phyloP scores from a whole-genome alignment of 331 rosid species.

The Cydonia oblonga region DNA sequence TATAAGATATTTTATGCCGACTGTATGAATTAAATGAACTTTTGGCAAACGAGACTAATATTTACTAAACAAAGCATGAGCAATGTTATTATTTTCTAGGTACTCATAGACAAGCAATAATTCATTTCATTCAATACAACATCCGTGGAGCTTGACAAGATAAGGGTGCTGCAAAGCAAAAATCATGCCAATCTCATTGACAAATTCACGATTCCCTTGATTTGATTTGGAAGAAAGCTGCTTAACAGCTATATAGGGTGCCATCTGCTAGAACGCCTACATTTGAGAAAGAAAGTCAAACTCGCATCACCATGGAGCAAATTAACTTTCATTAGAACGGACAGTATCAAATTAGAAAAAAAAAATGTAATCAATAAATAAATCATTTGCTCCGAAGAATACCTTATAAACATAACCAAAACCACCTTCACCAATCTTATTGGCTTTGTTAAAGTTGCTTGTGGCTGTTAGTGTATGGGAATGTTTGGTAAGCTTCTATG shows the following conservation, averaged over 20 bases:
- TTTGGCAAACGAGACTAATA: too few species aligned
- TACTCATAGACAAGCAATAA: too few species aligned
- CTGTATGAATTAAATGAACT: background rate
- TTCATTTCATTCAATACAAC: too few species aligned
- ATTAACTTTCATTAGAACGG: background rate
- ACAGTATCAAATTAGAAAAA: background rate
- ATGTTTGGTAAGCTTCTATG: too few species aligned
- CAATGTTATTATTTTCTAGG: too few species aligned
- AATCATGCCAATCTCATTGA: slow-evolving; percentile 60
- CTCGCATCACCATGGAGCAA: too few species aligned
- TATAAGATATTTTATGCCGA: background rate
- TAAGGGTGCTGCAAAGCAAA: slow-evolving; percentile 29
- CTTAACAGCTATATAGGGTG: slow-evolving; percentile 45
- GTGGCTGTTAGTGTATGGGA: slow-evolving; percentile 29
- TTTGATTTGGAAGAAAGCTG: slow-evolving; percentile 61
- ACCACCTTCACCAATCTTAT: slow-evolving; percentile 78
- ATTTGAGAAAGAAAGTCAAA: too few species aligned
- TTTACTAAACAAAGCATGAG: too few species aligned
- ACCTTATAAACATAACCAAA: slow-evolving; percentile 88
- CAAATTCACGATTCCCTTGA: slow-evolving; percentile 68
- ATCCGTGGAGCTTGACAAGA: too few species aligned
- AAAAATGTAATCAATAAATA: too few species aligned
- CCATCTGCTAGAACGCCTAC: slow-evolving; percentile 50
- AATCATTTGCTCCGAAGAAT: background rate
- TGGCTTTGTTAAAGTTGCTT: slow-evolving; percentile 38